These are phyloP conservation scores for Penicillium roqueforti DNA, from an alignment of 495 filamentous ascomycete genomes.

Conservation along the genomic window DNA sequence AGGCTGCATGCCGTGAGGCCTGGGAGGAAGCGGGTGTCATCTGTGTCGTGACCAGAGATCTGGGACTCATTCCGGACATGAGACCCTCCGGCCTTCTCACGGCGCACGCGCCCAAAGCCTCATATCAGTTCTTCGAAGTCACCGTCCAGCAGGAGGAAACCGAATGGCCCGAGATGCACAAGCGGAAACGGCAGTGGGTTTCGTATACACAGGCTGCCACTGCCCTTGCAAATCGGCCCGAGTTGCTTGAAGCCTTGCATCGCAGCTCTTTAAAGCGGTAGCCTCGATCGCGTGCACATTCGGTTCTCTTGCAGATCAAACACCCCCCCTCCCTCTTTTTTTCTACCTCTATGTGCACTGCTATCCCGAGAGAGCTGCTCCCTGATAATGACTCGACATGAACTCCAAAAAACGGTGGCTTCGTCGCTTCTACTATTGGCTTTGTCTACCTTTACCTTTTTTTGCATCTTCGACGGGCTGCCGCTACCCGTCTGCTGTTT, in stretches of 20 bases:
- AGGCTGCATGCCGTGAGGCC: slow-evolving; percentile 76
- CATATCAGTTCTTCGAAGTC: slow-evolving; percentile 87
- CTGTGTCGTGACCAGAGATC: slow-evolving; percentile 72
- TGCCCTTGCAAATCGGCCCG: slow-evolving; percentile 72
- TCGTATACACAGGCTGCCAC: slow-evolving; percentile 73
- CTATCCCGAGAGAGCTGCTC: slow-evolving; percentile 12
- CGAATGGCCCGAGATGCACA: slow-evolving; percentile 93
- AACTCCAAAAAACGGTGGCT: slow-evolving; percentile 28
- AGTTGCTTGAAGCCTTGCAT: slow-evolving; percentile 81
- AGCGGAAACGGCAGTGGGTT: slow-evolving; percentile 86
- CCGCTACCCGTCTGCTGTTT: slow-evolving; percentile 9
- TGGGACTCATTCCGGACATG: slow-evolving; percentile 80
- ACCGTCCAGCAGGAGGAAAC: slow-evolving; percentile 74
- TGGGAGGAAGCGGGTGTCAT: slow-evolving; percentile 97
- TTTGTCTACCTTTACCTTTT: slow-evolving; percentile 8
- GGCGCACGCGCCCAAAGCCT: slow-evolving; percentile 65
- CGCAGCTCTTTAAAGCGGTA: slow-evolving; percentile 69
- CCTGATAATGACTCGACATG: slow-evolving; percentile 39
- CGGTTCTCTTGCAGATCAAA: slow-evolving; percentile 11
- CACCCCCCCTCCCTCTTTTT: background rate
- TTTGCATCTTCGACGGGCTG: slow-evolving; percentile 14
- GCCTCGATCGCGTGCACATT: slow-evolving; percentile 18
- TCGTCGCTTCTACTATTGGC: slow-evolving; percentile 25
- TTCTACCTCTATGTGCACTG: slow-evolving; percentile 5
- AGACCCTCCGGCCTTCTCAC: slow-evolving; percentile 54